Conservation (phyloP, 2,329 filamentous ascomycete genomes). For the Calcarisporium arbuscula region DNA sequence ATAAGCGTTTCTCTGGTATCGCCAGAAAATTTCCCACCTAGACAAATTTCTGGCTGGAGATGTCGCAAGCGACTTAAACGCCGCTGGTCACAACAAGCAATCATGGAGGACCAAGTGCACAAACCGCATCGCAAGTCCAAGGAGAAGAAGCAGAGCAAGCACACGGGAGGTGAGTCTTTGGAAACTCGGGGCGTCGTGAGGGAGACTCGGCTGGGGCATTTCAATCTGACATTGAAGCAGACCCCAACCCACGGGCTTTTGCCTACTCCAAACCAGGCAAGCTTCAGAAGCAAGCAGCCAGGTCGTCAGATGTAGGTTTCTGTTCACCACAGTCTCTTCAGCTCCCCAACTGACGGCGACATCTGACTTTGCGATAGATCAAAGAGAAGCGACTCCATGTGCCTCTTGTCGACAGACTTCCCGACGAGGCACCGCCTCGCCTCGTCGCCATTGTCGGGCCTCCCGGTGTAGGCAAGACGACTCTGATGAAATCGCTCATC, state of each 20-base stretch:
- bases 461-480: conserved; percentile 92
- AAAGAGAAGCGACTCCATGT: conserved; percentile 96
- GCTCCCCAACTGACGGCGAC: neutral
- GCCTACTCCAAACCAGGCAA: conserved; percentile 76
- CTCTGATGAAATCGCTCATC: conserved; percentile 88
- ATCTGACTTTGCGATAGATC: conserved; percentile 46
- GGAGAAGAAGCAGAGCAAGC: conserved; percentile 69
- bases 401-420: conserved; percentile 88
- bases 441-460: conserved; percentile 93
- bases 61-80: conserved; percentile 12
- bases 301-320: conserved; percentile 59
- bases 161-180: conserved; percentile 50
- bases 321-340: neutral
- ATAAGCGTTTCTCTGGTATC: conserved; percentile 6
- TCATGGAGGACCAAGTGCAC: conserved; percentile 78
- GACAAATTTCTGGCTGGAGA: conserved; percentile 4
- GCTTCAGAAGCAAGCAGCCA: conserved; percentile 66
- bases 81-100: conserved; percentile 7
- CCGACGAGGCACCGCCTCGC: conserved; percentile 89
- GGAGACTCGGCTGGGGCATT: neutral
- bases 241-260: conserved; percentile 85
- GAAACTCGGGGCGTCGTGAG: neutral
- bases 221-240: conserved; percentile 31
- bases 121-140: conserved; percentile 81
- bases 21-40: conserved; percentile 9